A percentile compares a stretch with the other conserved stretches of the same genome.
These are phyloP conservation scores for Lichtheimia ornata DNA, from an alignment of 371 early-diverging fungal species.

Conservation along the genomic window DNA sequence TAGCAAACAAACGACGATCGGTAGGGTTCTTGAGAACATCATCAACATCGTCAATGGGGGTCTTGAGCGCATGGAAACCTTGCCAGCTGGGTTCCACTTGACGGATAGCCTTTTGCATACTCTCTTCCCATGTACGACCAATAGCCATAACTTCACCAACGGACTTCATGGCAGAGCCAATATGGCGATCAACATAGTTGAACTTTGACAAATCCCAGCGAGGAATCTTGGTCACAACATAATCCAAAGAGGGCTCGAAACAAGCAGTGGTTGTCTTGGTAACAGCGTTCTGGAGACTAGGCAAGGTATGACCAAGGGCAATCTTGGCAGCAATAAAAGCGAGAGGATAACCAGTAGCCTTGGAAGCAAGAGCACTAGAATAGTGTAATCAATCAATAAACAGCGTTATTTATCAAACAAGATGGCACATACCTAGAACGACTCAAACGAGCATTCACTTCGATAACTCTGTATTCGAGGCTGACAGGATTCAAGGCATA, in stretches of 20 bases:
- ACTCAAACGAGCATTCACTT: conserved; percentile 93
- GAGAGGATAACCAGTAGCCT: conserved; percentile 94
- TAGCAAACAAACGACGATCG: conserved; percentile 87
- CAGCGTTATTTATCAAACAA: neutral
- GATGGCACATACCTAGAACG: conserved; percentile 49
- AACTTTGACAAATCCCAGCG: conserved; percentile 95
- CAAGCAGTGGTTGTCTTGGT: conserved; percentile 90
- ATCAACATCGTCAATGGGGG: conserved; percentile 64
- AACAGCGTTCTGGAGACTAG: conserved; percentile 85
- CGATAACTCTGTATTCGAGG: conserved; percentile 88
- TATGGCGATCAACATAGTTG: conserved; percentile 77
- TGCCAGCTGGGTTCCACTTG: conserved; percentile 69
- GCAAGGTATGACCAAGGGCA: conserved; percentile 81
- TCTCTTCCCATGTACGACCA: conserved; percentile 93
- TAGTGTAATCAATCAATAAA: neutral
- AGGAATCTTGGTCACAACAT: conserved; percentile 92
- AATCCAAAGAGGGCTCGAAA: conserved; percentile 94
- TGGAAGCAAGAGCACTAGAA: conserved; percentile 83
- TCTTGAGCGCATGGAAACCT: conserved; percentile 64
- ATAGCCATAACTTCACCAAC: conserved; percentile 98
- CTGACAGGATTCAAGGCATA: conserved; percentile 89
- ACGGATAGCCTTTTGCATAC: conserved; percentile 88
- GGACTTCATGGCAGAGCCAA: conserved; percentile 89
- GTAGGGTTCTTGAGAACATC: conserved; percentile 77
- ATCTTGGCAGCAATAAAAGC: conserved; percentile 96